phyloP scores from a whole-genome alignment of 1,284 basidiomycete species.

The Gomphus bonarii region DNA sequence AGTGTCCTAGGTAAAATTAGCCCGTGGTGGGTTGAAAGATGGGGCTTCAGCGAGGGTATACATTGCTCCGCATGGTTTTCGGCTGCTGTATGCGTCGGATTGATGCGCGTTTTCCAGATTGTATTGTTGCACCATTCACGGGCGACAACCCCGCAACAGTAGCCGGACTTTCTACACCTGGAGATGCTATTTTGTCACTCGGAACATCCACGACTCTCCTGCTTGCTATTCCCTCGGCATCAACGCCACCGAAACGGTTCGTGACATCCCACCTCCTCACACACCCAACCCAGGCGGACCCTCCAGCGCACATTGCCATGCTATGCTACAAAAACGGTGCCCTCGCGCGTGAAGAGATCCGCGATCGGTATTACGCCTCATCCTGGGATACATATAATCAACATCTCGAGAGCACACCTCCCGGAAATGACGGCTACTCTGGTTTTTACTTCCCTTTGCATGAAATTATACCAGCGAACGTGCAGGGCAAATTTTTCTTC shows the following conservation, averaged over 20 bases:
- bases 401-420: conserved; percentile 44
- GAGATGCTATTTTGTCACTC: conserved; percentile 83
- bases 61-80: conserved; percentile 1
- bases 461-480: conserved; percentile 75
- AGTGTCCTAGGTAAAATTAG: conserved; percentile 56
- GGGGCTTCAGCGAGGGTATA: conserved; percentile 63
- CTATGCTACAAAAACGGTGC: conserved; percentile 82
- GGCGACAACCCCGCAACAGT: conserved; percentile 91
- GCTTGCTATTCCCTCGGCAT: conserved; percentile 58
- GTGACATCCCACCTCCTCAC: conserved; percentile 66
- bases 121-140: conserved; percentile 77
- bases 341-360: conserved; percentile 71
- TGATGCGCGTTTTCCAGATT: conserved; percentile 34
- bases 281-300: conserved; percentile 51
- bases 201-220: conserved; percentile 88
- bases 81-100: neutral
- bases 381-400: conserved; percentile 71
- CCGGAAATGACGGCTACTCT: conserved; percentile 50
- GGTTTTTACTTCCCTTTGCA: conserved; percentile 72
- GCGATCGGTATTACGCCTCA: conserved; percentile 52
- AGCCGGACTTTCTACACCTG: conserved; percentile 66
- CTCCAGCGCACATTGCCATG: conserved; percentile 54
- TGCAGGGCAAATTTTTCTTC: conserved; percentile 61
- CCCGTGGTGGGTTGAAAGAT: conserved; percentile 65
- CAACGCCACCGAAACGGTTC: conserved; percentile 52